Evolutionary conservation across 345 rosid species (phyloP).

Genomic region (Noccaea bulbosa): DNA sequence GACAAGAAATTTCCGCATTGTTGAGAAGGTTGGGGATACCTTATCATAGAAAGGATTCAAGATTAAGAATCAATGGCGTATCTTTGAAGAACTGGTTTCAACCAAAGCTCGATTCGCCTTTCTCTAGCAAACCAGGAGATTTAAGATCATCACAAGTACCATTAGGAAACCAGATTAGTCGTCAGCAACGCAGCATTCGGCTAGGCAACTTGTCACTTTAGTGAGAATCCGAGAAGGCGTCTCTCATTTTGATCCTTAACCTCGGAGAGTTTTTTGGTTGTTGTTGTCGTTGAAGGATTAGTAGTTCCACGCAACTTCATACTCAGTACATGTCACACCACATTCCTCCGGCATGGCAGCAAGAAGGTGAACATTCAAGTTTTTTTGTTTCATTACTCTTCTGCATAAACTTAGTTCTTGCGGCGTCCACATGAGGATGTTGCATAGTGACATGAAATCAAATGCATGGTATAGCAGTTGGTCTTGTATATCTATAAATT

Average conservation of each 20-base stretch:
- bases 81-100: slow-evolving; percentile 80
- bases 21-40: slow-evolving; percentile 74
- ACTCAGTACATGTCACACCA: slow-evolving; percentile 30
- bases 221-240: slow-evolving; percentile 41
- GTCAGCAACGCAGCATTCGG: slow-evolving; percentile 83
- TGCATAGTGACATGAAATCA: slow-evolving; percentile 23
- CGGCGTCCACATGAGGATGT: slow-evolving; percentile 27
- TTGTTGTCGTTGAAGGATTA: not conserved
- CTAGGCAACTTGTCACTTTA: slow-evolving; percentile 66
- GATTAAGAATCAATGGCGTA: slow-evolving; percentile 73
- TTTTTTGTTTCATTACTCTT: slow-evolving; percentile 16
- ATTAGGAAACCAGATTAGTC: slow-evolving; percentile 65
- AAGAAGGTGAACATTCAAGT: slow-evolving; percentile 28
- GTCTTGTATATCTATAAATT: slow-evolving; percentile 34
- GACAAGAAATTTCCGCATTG: slow-evolving; percentile 65
- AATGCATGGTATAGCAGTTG: slow-evolving; percentile 22
- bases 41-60: slow-evolving; percentile 79
- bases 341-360: slow-evolving; percentile 22
- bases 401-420: slow-evolving; percentile 26
- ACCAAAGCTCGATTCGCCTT: slow-evolving; percentile 76
- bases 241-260: slow-evolving; percentile 40
- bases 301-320: slow-evolving; percentile 30
- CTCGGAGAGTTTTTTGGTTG: slow-evolving; percentile 26
- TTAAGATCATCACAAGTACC: slow-evolving; percentile 52
- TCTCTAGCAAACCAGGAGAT: slow-evolving; percentile 64